Evolutionary conservation across 371 early-diverging fungal genomes (phyloP), one percentile per base, ranked within the genome.

Genomic region (Mycotypha africana): DNA sequence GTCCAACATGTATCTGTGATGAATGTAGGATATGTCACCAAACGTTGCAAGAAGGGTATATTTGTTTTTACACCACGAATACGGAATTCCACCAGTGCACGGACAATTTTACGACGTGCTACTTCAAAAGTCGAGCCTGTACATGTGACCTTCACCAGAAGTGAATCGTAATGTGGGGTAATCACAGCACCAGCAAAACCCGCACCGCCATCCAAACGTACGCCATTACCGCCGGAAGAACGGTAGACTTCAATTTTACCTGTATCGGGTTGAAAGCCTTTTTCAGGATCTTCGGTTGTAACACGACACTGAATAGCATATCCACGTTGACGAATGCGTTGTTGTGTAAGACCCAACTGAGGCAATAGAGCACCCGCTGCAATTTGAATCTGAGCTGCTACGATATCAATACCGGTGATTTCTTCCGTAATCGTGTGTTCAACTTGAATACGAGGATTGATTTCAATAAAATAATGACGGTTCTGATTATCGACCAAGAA

Each of bases 41-140:
- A 74, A 40, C 86, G 80, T 65, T 87, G 89, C 43, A 97, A 74
- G 76, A 95, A 97, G 38, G 86, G 84, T 63, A 95, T 91, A 67
- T 95, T 97, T 54, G 95, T 95, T 66, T 97, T 93, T 56, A 97
- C 85, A 48, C 97, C 97, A 56, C 95, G 86, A 42, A 95, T 89
- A 61, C 95, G 83, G 83, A 96, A 96, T 71, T 89, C 97, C 12
- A 87, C 81, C 42, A 95, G 63, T 12, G 93, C 89, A 22, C 92
- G 80, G 15, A 93, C 81, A 52, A 89, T 85, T 66, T 91, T 91
- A 32, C 91, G 82, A 40, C 93, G 83, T 11, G 93, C 89, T 38
- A 88, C 83, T 55, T 93, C 88, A 59, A 86, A 93, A 14, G 88
- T 85, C 7, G 82, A 82, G 14, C 89, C 94, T 36, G 84, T 77